Base-by-base conservation (phyloP, 306 rosid genomes). In the Vigna radiata region DNA sequence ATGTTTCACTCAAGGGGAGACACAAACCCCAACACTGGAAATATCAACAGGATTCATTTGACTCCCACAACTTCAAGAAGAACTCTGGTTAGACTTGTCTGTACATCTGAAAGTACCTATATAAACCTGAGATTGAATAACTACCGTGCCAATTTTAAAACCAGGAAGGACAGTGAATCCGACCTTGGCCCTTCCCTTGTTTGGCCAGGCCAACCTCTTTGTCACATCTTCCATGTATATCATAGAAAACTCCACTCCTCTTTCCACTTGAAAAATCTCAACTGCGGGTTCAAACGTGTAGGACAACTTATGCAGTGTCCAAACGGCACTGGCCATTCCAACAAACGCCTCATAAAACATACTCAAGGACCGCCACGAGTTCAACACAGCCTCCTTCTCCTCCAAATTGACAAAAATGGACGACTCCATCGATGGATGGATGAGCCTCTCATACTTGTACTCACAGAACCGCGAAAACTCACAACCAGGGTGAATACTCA, bases 141-240 rank as follows among this genome's bases (percentile, higher is more conserved):
- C 89, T 19, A 89, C 86, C 54, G 76, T 76, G 60, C 97, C 92
- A 11, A 90, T 79, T 84, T 84, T 95, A 70, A 95, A 95, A 44
- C 98, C 98, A 1, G 98, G 98, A 84, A 92, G 80, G 79, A 92
- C 98, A 2, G 97, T 92, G 85, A 92, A 95, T 48, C 93, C 94
- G 4, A 95, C 97, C 58, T 89, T 92, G 23, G 86, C 88, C 86
- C 93, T 83, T 31, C 85, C 88, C 78, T 83, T 90, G 85, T 85
- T 73, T 0, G 96, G 91, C 82, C 83, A 77, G 16, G 80, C 76
- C 54, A 77, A 78, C 73, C 87, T 77, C 79, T 80, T 92, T 1
- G 94, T 95, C 39, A 92, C 90, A 76, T 90, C 98, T 73, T 92
- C 97, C 98, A 95, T 95, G 80, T 85, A 92, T 25, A 95, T 86